Percentiles rank a stretch among this genome's conserved stretches.
phyloP scores from a whole-genome alignment of 257 asterid species.

The Solanum clarkiae region DNA sequence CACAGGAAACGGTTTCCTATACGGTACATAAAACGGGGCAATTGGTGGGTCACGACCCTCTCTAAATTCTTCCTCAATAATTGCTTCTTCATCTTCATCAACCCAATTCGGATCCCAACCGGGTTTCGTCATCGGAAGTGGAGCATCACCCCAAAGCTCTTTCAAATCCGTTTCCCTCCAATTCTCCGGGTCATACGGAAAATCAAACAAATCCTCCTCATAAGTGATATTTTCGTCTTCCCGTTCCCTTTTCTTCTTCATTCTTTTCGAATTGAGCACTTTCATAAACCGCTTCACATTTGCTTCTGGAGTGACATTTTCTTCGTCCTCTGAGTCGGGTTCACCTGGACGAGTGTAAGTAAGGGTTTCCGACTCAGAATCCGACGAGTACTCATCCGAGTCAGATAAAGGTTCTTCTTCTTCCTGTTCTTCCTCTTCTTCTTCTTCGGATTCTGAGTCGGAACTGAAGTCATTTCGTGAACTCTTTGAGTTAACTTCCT shows the following conservation, averaged over 20 bases:
- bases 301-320: conserved; percentile 31
- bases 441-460: conserved; percentile 1
- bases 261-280: conserved; percentile 33
- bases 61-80: conserved; percentile 23
- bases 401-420: neutral
- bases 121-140: conserved; percentile 47
- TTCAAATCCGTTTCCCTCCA: conserved; percentile 90
- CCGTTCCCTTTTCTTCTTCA: conserved; percentile 20
- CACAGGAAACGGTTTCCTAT: conserved; percentile 67
- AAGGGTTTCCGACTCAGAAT: conserved; percentile 5
- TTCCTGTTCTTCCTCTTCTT: conserved; percentile 7
- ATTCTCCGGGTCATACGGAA: conserved; percentile 70
- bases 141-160: conserved; percentile 96
- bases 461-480: neutral
- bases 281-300: conserved; percentile 25
- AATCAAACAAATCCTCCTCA: conserved; percentile 49
- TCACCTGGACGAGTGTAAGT: neutral
- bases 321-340: conserved; percentile 16
- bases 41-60: conserved; percentile 73
- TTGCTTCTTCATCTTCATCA: conserved; percentile 52
- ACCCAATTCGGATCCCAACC: conserved; percentile 86
- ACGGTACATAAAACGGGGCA: conserved; percentile 90
- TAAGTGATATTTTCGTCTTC: conserved; percentile 16
- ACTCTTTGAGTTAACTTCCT: neutral
- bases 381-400: neutral